Evolutionary conservation across 495 filamentous ascomycete genomes (phyloP).

Genomic region (Choiromyces venosus): DNA sequence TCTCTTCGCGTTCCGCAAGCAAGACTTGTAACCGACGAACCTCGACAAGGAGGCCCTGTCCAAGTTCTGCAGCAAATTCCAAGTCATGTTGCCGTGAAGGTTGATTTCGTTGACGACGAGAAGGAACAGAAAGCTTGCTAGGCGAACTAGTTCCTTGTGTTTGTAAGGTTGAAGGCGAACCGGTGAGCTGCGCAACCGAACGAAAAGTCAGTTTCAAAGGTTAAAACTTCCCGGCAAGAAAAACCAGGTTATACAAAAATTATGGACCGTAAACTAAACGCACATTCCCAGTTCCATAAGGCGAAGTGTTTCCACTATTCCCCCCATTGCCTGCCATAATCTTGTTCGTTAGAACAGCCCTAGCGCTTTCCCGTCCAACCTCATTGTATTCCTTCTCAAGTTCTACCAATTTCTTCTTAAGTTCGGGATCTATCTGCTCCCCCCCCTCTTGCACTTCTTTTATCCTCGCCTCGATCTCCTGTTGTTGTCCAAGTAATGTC

Average conservation of each 20-base stretch:
- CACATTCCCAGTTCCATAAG: conserved; percentile 50
- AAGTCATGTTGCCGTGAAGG: conserved; percentile 83
- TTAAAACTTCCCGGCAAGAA: neutral
- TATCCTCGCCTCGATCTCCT: conserved; percentile 70
- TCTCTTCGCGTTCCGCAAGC: conserved; percentile 78
- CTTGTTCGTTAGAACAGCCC: conserved; percentile 82
- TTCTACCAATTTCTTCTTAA: conserved; percentile 75
- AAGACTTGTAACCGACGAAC: conserved; percentile 80
- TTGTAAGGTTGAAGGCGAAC: conserved; percentile 65
- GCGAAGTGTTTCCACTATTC: conserved; percentile 54
- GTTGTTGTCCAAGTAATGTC: conserved; percentile 75
- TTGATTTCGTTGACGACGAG: conserved; percentile 82
- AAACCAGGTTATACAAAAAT: neutral
- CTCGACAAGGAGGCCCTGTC: conserved; percentile 79
- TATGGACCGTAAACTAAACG: conserved; percentile 1
- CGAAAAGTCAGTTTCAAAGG: neutral
- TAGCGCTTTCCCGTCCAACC: conserved; percentile 79
- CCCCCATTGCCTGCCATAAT: conserved; percentile 58
- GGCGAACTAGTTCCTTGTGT: conserved; percentile 81
- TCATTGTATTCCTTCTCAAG: conserved; percentile 94
- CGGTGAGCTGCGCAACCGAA: neutral
- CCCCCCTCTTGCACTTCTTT: conserved; percentile 77
- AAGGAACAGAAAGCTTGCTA: conserved; percentile 76
- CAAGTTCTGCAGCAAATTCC: conserved; percentile 93
- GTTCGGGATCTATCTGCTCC: conserved; percentile 73